Evolutionary conservation across 2,329 filamentous ascomycete species (phyloP).

Genomic region (Cryphonectria nitschkei): DNA sequence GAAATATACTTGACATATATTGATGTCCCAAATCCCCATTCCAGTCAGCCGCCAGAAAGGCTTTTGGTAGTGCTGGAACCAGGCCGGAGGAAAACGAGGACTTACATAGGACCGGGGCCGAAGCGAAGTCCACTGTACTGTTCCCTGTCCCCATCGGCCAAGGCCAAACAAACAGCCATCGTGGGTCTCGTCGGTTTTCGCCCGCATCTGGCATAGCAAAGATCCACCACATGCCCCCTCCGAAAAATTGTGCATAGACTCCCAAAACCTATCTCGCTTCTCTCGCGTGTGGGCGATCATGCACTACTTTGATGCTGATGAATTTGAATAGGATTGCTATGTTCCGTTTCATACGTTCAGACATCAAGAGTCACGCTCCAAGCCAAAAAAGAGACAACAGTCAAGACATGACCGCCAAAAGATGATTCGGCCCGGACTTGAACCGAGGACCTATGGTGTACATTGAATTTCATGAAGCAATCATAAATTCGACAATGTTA

Average conservation of each 20-base stretch:
- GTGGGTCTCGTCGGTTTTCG: not conserved
- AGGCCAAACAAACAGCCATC: not conserved
- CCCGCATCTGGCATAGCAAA: not conserved
- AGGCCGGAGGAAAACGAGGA: not conserved
- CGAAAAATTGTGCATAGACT: slow-evolving; percentile 1
- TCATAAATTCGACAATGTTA: slow-evolving; percentile 1
- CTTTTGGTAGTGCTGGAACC: not conserved
- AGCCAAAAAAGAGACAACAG: no score
- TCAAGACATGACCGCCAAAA: not conserved
- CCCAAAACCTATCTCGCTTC: not conserved
- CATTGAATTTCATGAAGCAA: not conserved
- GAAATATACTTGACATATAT: not conserved
- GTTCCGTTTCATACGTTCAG: not conserved
- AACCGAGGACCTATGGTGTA: slow-evolving; percentile 21
- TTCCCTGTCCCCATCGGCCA: not conserved
- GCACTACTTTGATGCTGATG: not conserved
- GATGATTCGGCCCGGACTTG: slow-evolving; percentile 21
- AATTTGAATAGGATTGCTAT: not conserved
- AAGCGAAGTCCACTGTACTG: no score
- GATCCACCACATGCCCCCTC: slow-evolving; percentile 9
- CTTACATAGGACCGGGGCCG: not conserved
- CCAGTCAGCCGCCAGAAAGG: not conserved
- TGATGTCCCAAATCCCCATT: not conserved
- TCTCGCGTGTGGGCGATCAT: not conserved
- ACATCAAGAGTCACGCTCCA: no score